Evolutionary conservation across 1,284 basidiomycete species (phyloP).

Genomic region (Violaceomyces palustris): DNA sequence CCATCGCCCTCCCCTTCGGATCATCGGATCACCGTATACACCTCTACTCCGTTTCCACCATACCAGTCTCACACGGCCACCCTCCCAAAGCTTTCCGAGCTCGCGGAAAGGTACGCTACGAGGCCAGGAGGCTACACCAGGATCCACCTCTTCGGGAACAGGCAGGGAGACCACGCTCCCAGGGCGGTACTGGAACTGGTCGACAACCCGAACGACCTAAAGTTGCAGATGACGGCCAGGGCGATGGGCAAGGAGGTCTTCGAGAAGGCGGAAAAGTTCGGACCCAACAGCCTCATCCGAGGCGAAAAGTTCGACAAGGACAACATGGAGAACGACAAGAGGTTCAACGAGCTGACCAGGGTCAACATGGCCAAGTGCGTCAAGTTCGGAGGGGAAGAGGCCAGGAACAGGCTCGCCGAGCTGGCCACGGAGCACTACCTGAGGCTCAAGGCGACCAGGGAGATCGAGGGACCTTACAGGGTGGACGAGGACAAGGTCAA

Average conservation of each 20-base stretch:
- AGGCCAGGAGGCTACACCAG: slow-evolving; percentile 93
- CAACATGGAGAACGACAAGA: slow-evolving; percentile 29
- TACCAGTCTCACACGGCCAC: slow-evolving; percentile 51
- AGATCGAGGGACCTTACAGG: slow-evolving; percentile 25
- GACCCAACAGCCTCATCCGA: slow-evolving; percentile 26
- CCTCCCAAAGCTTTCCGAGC: slow-evolving; percentile 72
- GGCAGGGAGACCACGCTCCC: slow-evolving; percentile 87
- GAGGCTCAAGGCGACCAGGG: slow-evolving; percentile 34
- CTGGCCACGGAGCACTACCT: slow-evolving; percentile 35
- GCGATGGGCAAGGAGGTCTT: slow-evolving; percentile 41
- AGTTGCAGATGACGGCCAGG: slow-evolving; percentile 53
- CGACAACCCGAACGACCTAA: slow-evolving; percentile 83
- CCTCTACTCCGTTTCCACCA: too few species aligned
- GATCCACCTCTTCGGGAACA: slow-evolving; percentile 80
- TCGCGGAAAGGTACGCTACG: slow-evolving; percentile 73
- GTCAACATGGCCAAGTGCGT: slow-evolving; percentile 41
- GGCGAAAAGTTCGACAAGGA: slow-evolving; percentile 17
- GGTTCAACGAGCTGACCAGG: slow-evolving; percentile 39
- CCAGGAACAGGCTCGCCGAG: slow-evolving; percentile 21
- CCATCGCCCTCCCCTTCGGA: too few species aligned
- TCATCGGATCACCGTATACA: too few species aligned
- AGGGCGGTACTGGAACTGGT: slow-evolving; percentile 88
- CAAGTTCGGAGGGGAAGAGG: slow-evolving; percentile 38
- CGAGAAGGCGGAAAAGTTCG: slow-evolving; percentile 23
- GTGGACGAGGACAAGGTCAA: slow-evolving; percentile 24